Evolutionary conservation across 179 eudicot genomes (phyloP), one percentile per base, ranked within the genome.

Genomic region (Heliamphora pulchella): DNA sequence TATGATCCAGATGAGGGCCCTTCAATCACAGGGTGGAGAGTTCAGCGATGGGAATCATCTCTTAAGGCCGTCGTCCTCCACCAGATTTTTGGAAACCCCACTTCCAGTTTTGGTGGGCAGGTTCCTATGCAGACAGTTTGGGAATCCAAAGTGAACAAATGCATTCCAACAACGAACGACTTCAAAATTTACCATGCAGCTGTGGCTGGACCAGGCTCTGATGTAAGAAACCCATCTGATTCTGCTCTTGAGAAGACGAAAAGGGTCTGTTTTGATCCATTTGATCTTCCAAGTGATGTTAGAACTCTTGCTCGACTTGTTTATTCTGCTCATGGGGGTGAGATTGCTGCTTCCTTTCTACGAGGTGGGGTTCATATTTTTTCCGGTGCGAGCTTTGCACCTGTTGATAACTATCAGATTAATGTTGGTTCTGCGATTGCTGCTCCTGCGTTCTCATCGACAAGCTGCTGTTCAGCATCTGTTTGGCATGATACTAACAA

Each of bases 1-100:
- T 93, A 95, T 87, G 97, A 95, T 91, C 97, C 97, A 47, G 98
- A 95, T 87, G 98, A 95, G 88, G 98, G 98, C 20, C 98, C 98
- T 71, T 95, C 97, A 72, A 87, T 95, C 50, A 95, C 95, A 44
- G 97, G 98, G 73, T 95, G 97, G 98, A 91, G 98, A 86, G 98
- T 95, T 78, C 98, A 95, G 82, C 93, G 98, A 20, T 95, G 98
- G 98, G 97, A 95, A 84, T 95, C 97, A 51, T 89, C 97, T 82
- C 92, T 95, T 74, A 91, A 95, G 86, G 91, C 95, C 74, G 97
- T 95, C 80, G 98, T 95, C 75, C 94, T 95, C 85, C 98, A 95
- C 83, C 98, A 86, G 85, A 92, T 95, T 79, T 93, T 95, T 84
- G 98, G 98, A 39, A 93, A 91, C 79, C 98, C 98, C 39, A 84